Conservation (phyloP, 2,329 filamentous ascomycete genomes). For the Berkeleyomyces rouxiae region DNA sequence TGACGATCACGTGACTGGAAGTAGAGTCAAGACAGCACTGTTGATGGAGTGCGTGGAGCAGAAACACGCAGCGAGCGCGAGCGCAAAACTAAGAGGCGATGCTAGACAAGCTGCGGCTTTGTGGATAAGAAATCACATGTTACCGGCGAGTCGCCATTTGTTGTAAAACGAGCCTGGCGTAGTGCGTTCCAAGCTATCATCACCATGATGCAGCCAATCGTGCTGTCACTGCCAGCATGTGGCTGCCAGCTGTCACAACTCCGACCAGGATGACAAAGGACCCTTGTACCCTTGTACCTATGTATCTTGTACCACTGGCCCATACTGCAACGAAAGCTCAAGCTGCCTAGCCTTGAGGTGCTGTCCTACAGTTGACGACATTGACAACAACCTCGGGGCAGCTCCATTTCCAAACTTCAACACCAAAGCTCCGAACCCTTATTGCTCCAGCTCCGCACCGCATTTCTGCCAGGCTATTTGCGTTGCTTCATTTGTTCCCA, state of each 20-base stretch:
- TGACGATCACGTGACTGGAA: background rate
- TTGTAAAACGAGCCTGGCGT: too few species aligned
- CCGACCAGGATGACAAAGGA: background rate
- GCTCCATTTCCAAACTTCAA: background rate
- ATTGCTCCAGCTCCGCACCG: background rate
- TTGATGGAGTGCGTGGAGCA: background rate
- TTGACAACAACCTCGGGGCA: constrained; percentile 9
- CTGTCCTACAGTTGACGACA: constrained; percentile 4
- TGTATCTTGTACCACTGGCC: background rate
- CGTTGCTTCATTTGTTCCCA: background rate
- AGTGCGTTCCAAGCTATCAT: too few species aligned
- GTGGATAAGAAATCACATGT: too few species aligned
- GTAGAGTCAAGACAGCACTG: background rate
- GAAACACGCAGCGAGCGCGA: background rate
- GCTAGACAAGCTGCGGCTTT: background rate
- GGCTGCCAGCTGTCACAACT: background rate
- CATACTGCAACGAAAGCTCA: constrained; percentile 10
- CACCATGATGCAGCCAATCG: background rate
- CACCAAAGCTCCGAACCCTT: background rate
- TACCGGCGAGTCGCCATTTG: too few species aligned
- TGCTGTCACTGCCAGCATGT: background rate
- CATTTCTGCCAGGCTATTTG: background rate
- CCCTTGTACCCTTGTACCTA: background rate
- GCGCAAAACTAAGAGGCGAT: background rate
- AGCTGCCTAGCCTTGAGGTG: constrained; percentile 12